Conservation (phyloP, 441 rosid species). For the Euphorbia celastroides region DNA sequence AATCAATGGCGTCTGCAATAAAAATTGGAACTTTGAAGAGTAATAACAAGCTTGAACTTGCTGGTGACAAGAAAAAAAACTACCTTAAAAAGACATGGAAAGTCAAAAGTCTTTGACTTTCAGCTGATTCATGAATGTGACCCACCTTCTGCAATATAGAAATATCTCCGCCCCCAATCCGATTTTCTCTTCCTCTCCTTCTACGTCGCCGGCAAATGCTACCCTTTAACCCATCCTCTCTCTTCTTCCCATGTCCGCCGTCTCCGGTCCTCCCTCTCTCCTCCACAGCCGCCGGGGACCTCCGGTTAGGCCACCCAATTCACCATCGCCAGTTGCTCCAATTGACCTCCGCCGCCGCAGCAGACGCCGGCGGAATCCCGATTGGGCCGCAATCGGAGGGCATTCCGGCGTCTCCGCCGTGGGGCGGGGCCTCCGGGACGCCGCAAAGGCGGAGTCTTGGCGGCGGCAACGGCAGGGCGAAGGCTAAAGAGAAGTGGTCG, state of each 20-base stretch:
- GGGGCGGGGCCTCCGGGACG: background rate
- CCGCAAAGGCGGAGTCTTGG: constrained; percentile 26
- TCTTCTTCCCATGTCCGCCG: constrained; percentile 35
- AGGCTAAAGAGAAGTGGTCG: constrained; percentile 73
- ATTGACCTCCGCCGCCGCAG: constrained; percentile 23
- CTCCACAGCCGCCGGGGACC: constrained; percentile 42
- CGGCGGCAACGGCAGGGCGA: constrained; percentile 35
- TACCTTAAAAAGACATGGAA: background rate
- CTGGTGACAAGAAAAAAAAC: background rate
- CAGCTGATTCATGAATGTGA: background rate
- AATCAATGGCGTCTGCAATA: background rate
- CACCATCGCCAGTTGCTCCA: constrained; percentile 34
- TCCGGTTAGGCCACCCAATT: constrained; percentile 31
- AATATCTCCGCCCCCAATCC: background rate
- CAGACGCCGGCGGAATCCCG: constrained; percentile 42
- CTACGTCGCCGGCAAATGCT: constrained; percentile 32
- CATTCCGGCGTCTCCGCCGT: constrained; percentile 7
- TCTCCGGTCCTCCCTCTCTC: constrained; percentile 22
- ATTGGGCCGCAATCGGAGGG: constrained; percentile 40
- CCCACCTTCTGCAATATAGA: background rate
- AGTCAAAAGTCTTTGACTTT: background rate
- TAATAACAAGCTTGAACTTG: background rate
- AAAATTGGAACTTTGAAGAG: background rate
- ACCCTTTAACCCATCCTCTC: constrained; percentile 39
- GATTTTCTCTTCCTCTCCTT: background rate